Percentiles rank a stretch among this genome's conserved stretches.
phyloP scores from a whole-genome alignment of 1,284 basidiomycete genomes.

The Malassezia psittaci region DNA sequence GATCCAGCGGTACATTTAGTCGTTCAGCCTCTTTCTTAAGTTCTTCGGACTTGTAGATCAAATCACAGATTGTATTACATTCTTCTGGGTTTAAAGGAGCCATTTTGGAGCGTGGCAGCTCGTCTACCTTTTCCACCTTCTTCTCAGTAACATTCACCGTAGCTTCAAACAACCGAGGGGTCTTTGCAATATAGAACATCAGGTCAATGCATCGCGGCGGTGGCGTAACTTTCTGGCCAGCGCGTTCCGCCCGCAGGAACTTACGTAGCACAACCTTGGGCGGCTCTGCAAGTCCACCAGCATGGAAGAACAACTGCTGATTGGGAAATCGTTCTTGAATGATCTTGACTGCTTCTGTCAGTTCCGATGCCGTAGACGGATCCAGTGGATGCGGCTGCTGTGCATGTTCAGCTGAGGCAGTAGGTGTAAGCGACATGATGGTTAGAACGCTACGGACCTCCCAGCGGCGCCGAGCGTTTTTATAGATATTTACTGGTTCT shows the following conservation, averaged over 20 bases:
- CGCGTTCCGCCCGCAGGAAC: conserved; percentile 10
- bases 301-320: conserved; percentile 3
- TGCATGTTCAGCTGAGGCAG: no score
- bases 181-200: conserved; percentile 1
- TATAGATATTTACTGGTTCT: no score
- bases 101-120: conserved; percentile 5
- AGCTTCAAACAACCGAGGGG: conserved; percentile 9
- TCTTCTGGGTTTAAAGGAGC: conserved; percentile 4
- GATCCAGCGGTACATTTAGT: conserved; percentile 1
- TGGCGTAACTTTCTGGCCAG: not conserved
- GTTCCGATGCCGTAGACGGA: conserved; percentile 5
- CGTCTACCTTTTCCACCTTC: not conserved
- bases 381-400: conserved; percentile 5
- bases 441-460: no score
- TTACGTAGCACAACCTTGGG: not conserved
- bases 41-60: not conserved
- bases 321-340: not conserved
- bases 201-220: conserved; percentile 5
- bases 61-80: not conserved
- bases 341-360: conserved; percentile 4
- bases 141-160: conserved; percentile 6
- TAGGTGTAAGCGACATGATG: no score
- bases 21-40: conserved; percentile 7
- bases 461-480: no score
- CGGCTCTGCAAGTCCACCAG: conserved; percentile 10